Conservation (phyloP, 2,329 filamentous ascomycete species). For the Didymella arachidicola region DNA sequence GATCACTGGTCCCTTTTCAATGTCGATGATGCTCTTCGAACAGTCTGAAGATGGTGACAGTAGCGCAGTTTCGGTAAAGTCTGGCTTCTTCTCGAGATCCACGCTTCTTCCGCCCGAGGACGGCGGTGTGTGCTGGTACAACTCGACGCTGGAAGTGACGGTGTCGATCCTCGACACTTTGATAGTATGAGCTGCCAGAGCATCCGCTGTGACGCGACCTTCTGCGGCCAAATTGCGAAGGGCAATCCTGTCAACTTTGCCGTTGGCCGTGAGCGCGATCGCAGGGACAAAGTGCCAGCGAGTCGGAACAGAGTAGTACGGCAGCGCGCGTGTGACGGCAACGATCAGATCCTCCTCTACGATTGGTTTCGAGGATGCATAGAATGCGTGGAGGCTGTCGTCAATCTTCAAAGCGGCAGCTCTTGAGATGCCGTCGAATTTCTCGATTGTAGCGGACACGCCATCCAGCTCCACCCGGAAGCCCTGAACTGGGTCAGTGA, state of each 20-base stretch:
- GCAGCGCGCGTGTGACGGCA: slow-evolving; percentile 55
- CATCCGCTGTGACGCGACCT: slow-evolving; percentile 8
- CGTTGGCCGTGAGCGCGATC: slow-evolving; percentile 63
- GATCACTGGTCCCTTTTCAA: slow-evolving; percentile 2
- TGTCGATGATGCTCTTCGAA: slow-evolving; percentile 2
- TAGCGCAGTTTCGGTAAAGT: not conserved
- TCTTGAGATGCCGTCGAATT: slow-evolving; percentile 52
- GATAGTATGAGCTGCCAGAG: slow-evolving; percentile 4
- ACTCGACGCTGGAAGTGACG: not conserved
- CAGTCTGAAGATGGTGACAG: slow-evolving; percentile 8
- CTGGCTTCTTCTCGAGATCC: slow-evolving; percentile 1
- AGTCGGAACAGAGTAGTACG: slow-evolving; percentile 65
- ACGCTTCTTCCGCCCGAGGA: slow-evolving; percentile 21
- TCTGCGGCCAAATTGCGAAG: slow-evolving; percentile 49
- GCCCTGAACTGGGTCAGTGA: slow-evolving; percentile 49
- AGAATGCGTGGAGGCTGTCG: slow-evolving; percentile 62
- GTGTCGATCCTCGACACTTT: not conserved
- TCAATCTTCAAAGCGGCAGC: slow-evolving; percentile 60
- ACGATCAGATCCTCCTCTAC: slow-evolving; percentile 48
- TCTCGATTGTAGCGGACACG: slow-evolving; percentile 53
- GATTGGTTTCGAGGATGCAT: slow-evolving; percentile 50
- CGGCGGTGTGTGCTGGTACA: not conserved
- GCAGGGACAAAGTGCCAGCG: slow-evolving; percentile 54
- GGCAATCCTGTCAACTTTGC: slow-evolving; percentile 63
- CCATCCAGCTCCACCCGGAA: slow-evolving; percentile 69